Evolutionary conservation across 2,329 filamentous ascomycete genomes (phyloP).

Genomic region (Allantophomopsis lycopodina): DNA sequence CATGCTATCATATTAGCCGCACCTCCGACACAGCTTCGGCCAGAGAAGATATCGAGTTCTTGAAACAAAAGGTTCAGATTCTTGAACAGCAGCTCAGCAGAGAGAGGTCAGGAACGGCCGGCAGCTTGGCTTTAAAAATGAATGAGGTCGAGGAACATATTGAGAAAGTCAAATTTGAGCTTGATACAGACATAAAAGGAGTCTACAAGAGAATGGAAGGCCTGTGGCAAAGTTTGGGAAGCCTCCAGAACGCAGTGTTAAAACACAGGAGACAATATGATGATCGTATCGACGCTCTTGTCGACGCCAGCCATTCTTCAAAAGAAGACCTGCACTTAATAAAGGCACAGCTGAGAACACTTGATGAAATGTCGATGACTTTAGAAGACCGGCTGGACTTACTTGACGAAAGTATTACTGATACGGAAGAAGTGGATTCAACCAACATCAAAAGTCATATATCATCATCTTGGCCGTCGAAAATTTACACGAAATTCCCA

Average conservation of each 20-base stretch:
- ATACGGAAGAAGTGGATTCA: not conserved
- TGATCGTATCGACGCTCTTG: conserved; percentile 37
- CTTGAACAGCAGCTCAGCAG: conserved; percentile 27
- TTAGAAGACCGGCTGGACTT: conserved; percentile 17
- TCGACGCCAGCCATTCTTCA: conserved; percentile 21
- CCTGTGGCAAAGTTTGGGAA: conserved; percentile 33
- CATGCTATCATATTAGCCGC: conserved; percentile 38
- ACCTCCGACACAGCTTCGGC: conserved; percentile 29
- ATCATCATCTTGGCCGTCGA: conserved; percentile 13
- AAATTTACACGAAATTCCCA: conserved; percentile 2
- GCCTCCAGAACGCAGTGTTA: conserved; percentile 34
- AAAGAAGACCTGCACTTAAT: conserved; percentile 14
- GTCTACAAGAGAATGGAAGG: conserved; percentile 39
- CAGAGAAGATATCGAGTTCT: conserved; percentile 31
- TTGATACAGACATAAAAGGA: conserved; percentile 36
- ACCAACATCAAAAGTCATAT: conserved; percentile 12
- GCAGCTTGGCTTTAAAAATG: conserved; percentile 16
- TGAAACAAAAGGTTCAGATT: conserved; percentile 29
- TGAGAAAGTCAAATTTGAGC: conserved; percentile 36
- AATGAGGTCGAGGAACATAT: conserved; percentile 38
- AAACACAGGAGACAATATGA: conserved; percentile 36
- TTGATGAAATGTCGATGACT: conserved; percentile 19
- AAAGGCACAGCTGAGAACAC: conserved; percentile 15
- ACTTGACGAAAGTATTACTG: conserved; percentile 6
- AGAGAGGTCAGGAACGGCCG: conserved; percentile 16